A percentile compares a stretch with the other conserved stretches of the same genome.
These are phyloP conservation scores for Parietaria judaica DNA, from an alignment of 306 rosid genomes.

Conservation along the genomic window DNA sequence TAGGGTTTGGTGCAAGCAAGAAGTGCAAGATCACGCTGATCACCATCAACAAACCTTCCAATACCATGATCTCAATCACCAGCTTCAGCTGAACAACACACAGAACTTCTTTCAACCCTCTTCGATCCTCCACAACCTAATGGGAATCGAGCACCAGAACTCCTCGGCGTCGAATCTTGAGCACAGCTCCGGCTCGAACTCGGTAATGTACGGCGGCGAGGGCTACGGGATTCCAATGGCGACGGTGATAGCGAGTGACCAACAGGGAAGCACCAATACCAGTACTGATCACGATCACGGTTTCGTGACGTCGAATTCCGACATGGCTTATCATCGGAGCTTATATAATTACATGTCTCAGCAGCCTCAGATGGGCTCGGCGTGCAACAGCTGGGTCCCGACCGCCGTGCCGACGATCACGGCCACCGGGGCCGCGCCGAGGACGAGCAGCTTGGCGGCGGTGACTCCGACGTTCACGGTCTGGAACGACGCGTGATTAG, in stretches of 20 bases:
- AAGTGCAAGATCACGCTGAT: slow-evolving; percentile 28
- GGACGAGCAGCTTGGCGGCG: slow-evolving; percentile 26
- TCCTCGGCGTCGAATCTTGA: slow-evolving; percentile 15
- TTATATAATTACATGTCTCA: slow-evolving; percentile 44
- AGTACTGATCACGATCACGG: slow-evolving; percentile 25
- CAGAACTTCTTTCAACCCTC: slow-evolving; percentile 53
- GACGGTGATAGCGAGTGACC: slow-evolving; percentile 13
- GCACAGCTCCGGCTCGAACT: slow-evolving; percentile 54
- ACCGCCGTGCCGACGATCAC: slow-evolving; percentile 51
- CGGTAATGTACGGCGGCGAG: slow-evolving; percentile 23
- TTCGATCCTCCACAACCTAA: slow-evolving; percentile 28
- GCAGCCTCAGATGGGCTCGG: slow-evolving; percentile 23
- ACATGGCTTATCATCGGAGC: slow-evolving; percentile 31
- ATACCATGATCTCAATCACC: slow-evolving; percentile 36
- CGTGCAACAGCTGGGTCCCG: slow-evolving; percentile 58
- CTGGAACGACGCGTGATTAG: slow-evolving; percentile 51
- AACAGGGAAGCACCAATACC: slow-evolving; percentile 17
- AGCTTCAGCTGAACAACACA: slow-evolving; percentile 35
- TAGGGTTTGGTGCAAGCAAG: slow-evolving; percentile 78
- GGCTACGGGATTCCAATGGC: slow-evolving; percentile 41
- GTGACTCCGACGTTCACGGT: slow-evolving; percentile 53
- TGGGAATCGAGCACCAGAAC: slow-evolving; percentile 30
- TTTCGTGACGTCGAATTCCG: slow-evolving; percentile 20
- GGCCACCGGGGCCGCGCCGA: slow-evolving; percentile 26
- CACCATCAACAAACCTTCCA: slow-evolving; percentile 13